A percentile compares a stretch with the other conserved stretches of the same genome.
Conservation (phyloP, 192 early-diverging fungal species). For the Coemansia sp. region DNA sequence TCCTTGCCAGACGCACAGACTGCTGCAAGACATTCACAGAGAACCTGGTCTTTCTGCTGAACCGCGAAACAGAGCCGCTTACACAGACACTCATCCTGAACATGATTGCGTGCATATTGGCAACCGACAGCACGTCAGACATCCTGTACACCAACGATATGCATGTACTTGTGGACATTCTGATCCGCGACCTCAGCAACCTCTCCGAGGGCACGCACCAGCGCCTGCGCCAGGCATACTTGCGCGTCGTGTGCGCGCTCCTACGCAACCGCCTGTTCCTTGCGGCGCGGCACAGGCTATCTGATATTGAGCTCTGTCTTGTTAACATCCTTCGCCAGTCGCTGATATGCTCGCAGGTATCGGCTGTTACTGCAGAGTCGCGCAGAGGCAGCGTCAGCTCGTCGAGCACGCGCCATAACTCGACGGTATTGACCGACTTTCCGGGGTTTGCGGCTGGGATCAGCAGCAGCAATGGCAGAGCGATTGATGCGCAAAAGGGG, state of each 20-base stretch:
- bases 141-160: conserved; percentile 94
- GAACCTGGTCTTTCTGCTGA: conserved; percentile 90
- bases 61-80: conserved; percentile 70
- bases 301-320: conserved; percentile 52
- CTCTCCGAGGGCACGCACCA: conserved; percentile 66
- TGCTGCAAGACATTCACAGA: conserved; percentile 79
- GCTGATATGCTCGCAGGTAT: conserved; percentile 36
- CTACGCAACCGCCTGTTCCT: conserved; percentile 63
- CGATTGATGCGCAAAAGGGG: not conserved
- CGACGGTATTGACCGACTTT: conserved; percentile 18
- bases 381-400: conserved; percentile 38
- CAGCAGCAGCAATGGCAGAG: conserved; percentile 8
- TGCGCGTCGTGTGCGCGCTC: conserved; percentile 64
- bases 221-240: conserved; percentile 64
- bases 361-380: not conserved
- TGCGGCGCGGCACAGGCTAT: conserved; percentile 35
- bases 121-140: conserved; percentile 57
- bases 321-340: conserved; percentile 47
- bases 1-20: conserved; percentile 38
- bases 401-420: conserved; percentile 40
- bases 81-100: conserved; percentile 60
- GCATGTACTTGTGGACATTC: conserved; percentile 80
- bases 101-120: conserved; percentile 71
- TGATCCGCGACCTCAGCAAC: conserved; percentile 78
- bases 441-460: not conserved